phyloP scores from a whole-genome alignment of 306 rosid genomes.

The Prunus kanzakura region DNA sequence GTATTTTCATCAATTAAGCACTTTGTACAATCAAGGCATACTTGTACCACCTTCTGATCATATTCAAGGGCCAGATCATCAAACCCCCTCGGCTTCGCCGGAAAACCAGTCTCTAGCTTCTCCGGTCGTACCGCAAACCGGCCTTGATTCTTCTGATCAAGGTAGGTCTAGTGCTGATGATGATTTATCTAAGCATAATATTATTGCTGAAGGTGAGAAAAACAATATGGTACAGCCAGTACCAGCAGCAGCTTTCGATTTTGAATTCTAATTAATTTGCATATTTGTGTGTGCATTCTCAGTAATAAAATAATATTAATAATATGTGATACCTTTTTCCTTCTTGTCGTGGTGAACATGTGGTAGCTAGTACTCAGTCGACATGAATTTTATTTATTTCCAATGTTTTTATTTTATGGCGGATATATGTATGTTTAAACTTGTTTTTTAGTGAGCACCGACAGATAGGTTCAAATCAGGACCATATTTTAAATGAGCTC shows the following conservation, averaged over 20 bases:
- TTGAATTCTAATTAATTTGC: constrained; percentile 53
- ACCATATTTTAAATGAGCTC: constrained; percentile 16
- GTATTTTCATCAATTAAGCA: constrained; percentile 63
- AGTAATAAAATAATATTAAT: constrained; percentile 5
- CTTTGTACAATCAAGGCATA: constrained; percentile 58
- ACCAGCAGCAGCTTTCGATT: constrained; percentile 48
- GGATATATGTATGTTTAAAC: constrained; percentile 10
- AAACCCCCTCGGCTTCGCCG: neutral
- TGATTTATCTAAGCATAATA: constrained; percentile 22
- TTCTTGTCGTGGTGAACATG: constrained; percentile 19
- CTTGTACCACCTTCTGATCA: constrained; percentile 23
- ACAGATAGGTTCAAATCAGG: constrained; percentile 35
- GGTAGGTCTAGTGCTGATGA: neutral
- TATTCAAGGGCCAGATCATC: constrained; percentile 30
- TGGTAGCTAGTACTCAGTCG: constrained; percentile 20
- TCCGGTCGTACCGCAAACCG: no score
- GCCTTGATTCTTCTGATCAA: no score
- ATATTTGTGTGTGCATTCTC: constrained; percentile 20
- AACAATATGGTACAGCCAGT: constrained; percentile 24
- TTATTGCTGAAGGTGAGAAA: constrained; percentile 45
- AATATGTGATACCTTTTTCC: constrained; percentile 2
- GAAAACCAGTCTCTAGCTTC: constrained; percentile 8
- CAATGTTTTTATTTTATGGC: neutral
- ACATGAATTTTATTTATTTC: constrained; percentile 7
- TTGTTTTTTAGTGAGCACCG: constrained; percentile 54